Conservation (phyloP, 495 filamentous ascomycete genomes). For the Penicillium roqueforti region DNA sequence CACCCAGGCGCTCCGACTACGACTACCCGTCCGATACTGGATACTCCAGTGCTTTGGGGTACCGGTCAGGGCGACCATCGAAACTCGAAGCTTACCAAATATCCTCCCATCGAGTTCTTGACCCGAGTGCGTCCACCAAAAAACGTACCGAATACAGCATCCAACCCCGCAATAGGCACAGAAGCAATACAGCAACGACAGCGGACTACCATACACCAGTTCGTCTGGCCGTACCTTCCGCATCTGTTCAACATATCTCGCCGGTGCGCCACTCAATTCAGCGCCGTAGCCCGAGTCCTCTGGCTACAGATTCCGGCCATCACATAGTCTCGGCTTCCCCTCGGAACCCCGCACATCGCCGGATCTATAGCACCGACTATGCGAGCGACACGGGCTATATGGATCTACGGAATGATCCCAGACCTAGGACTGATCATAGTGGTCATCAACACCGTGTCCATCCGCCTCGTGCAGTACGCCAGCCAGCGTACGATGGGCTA, state of each 20-base stretch:
- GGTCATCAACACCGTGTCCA: conserved; percentile 20
- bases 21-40: conserved; percentile 36
- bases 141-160: conserved; percentile 43
- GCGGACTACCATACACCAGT: conserved; percentile 27
- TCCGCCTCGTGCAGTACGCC: conserved; percentile 22
- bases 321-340: conserved; percentile 30
- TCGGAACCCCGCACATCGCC: conserved; percentile 27
- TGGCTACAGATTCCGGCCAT: conserved; percentile 24
- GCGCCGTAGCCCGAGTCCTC: conserved; percentile 31
- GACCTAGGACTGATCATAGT: conserved; percentile 14
- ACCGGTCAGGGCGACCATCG: conserved; percentile 24
- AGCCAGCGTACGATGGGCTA: conserved; percentile 30
- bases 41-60: conserved; percentile 29
- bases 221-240: conserved; percentile 25
- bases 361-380: conserved; percentile 37
- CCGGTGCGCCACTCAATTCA: conserved; percentile 29
- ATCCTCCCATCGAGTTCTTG: conserved; percentile 33
- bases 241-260: conserved; percentile 24
- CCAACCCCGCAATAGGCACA: conserved; percentile 32
- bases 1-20: conserved; percentile 27
- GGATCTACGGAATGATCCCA: conserved; percentile 14
- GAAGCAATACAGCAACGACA: conserved; percentile 37
- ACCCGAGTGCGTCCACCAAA: conserved; percentile 31
- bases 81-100: conserved; percentile 37
- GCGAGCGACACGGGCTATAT: conserved; percentile 38